These are phyloP conservation scores for Drechslerella dactyloides DNA, from an alignment of 2,329 filamentous ascomycete species.

Conservation along the genomic window DNA sequence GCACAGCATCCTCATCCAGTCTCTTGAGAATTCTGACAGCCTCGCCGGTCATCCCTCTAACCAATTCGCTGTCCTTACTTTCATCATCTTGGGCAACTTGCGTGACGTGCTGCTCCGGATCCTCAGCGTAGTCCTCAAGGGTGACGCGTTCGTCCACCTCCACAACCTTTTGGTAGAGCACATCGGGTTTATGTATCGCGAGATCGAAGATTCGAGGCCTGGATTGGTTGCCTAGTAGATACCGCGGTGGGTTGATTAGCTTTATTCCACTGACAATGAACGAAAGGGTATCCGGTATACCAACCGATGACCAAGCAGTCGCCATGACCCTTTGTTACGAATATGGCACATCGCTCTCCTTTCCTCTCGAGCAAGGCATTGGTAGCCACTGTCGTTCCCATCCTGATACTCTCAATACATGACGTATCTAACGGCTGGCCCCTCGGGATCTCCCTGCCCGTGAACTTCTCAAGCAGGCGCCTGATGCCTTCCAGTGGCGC, in stretches of 20 bases:
- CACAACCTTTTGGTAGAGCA: constrained; percentile 82
- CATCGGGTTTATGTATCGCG: constrained; percentile 83
- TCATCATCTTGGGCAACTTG: constrained; percentile 57
- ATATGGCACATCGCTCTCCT: constrained; percentile 83
- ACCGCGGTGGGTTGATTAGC: constrained; percentile 11
- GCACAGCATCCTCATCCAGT: constrained; percentile 66
- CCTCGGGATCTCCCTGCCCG: constrained; percentile 75
- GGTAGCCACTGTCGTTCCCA: constrained; percentile 94
- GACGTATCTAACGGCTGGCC: constrained; percentile 81
- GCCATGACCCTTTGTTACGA: constrained; percentile 85
- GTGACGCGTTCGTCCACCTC: constrained; percentile 91
- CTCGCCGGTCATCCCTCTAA: constrained; percentile 76
- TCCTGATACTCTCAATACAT: constrained; percentile 83
- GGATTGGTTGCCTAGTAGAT: constrained; percentile 70
- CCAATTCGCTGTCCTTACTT: constrained; percentile 64
- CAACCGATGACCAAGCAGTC: constrained; percentile 82
- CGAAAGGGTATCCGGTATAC: constrained; percentile 16
- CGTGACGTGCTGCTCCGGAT: constrained; percentile 71
- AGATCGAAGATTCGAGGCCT: constrained; percentile 90
- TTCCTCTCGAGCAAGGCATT: constrained; percentile 90
- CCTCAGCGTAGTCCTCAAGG: constrained; percentile 88
- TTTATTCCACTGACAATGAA: constrained; percentile 1
- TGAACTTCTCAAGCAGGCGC: constrained; percentile 80
- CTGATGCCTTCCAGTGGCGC: constrained; percentile 90
- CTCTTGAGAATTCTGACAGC: constrained; percentile 72